Evolutionary conservation across 768 basidiomycete species (phyloP).

Genomic region (Pisolithus marmoratus): DNA sequence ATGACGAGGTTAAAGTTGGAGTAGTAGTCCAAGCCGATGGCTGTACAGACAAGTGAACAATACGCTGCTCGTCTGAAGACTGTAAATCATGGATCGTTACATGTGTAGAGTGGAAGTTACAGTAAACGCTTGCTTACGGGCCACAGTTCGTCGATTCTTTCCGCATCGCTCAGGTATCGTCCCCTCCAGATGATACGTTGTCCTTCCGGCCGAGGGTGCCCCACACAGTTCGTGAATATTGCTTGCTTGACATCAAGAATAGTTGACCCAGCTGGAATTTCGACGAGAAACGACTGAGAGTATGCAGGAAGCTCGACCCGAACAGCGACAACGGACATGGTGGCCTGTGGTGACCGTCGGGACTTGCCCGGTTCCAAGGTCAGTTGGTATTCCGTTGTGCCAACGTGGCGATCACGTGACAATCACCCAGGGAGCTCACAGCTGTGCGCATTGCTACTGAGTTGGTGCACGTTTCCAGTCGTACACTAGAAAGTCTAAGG

Average conservation of each 20-base stretch:
- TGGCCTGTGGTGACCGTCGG: slow-evolving; percentile 5
- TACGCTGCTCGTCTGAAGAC: slow-evolving; percentile 51
- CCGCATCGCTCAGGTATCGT: slow-evolving; percentile 56
- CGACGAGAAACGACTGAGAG: slow-evolving; percentile 58
- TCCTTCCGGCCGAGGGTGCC: slow-evolving; percentile 61
- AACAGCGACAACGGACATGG: slow-evolving; percentile 32
- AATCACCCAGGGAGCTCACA: no score
- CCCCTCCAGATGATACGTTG: slow-evolving; percentile 77
- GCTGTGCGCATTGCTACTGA: no score
- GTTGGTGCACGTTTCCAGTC: no score
- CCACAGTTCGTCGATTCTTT: slow-evolving; percentile 65
- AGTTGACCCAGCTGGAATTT: slow-evolving; percentile 42
- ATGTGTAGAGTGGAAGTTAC: background rate
- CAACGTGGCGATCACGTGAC: slow-evolving; percentile 31
- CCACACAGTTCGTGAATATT: slow-evolving; percentile 55
- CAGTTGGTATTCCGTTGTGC: no score
- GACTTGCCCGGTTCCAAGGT: no score
- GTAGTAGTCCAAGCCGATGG: slow-evolving; percentile 65
- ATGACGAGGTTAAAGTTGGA: slow-evolving; percentile 37
- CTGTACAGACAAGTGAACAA: slow-evolving; percentile 75
- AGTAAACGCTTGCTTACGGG: slow-evolving; percentile 39
- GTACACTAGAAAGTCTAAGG: no score
- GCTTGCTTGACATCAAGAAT: slow-evolving; percentile 63
- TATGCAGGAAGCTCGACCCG: slow-evolving; percentile 75
- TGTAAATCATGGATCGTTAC: slow-evolving; percentile 19